Evolutionary conservation across 2,329 filamentous ascomycete genomes (phyloP).

Genomic region (Blastomyces silverae): DNA sequence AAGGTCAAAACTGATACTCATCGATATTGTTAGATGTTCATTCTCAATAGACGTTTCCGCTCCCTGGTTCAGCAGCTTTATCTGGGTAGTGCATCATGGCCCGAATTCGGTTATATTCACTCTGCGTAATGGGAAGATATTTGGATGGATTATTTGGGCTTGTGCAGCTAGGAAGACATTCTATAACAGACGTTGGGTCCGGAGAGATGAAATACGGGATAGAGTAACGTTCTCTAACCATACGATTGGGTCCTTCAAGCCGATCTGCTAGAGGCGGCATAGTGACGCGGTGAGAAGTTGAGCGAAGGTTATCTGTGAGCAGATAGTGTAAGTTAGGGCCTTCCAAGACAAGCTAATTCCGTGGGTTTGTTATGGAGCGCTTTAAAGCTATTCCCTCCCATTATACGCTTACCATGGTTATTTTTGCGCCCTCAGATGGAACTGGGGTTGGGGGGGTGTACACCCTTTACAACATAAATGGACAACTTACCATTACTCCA

Average conservation of each 20-base stretch:
- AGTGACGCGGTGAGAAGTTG: conserved; percentile 50
- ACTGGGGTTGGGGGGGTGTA: neutral
- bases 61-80: conserved; percentile 13
- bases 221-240: conserved; percentile 50
- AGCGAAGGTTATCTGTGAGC: conserved; percentile 44
- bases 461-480: neutral
- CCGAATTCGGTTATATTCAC: conserved; percentile 35
- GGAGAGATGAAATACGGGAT: conserved; percentile 55
- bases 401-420: neutral
- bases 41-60: conserved; percentile 12
- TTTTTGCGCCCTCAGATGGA: neutral
- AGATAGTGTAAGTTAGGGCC: conserved; percentile 14
- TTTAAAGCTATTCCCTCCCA: neutral
- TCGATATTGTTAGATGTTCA: neutral
- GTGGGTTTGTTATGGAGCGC: neutral
- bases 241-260: conserved; percentile 35
- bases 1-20: neutral
- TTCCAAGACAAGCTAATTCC: neutral
- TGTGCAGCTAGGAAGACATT: conserved; percentile 47
- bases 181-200: conserved; percentile 46
- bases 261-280: conserved; percentile 40
- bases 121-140: conserved; percentile 46
- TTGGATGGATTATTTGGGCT: conserved; percentile 42
- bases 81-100: conserved; percentile 18
- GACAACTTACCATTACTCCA: conserved; percentile 44